Evolutionary conservation across 1,284 basidiomycete genomes (phyloP).

Genomic region (Papiliotrema terrestris): DNA sequence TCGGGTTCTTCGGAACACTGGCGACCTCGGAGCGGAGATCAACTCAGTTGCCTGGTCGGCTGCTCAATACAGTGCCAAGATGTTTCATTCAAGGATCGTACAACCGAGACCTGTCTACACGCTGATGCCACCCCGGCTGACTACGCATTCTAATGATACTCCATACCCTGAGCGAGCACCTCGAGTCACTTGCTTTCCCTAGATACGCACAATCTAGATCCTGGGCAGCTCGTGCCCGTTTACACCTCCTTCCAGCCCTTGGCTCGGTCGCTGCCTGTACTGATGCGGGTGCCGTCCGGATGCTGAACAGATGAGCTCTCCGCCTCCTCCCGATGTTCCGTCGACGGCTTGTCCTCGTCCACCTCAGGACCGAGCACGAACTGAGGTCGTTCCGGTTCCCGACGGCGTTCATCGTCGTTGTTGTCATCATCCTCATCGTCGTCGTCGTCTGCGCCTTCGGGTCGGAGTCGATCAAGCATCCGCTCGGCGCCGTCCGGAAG

Average conservation of each 20-base stretch:
- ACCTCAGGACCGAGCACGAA: conserved; percentile 18
- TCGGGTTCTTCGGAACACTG: no score
- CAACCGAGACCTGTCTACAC: no score
- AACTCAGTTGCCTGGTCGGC: no score
- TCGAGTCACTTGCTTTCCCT: background rate
- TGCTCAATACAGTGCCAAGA: no score
- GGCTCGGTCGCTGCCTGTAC: background rate
- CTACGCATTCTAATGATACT: no score
- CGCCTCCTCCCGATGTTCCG: conserved; percentile 9
- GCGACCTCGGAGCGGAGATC: no score
- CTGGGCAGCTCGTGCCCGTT: background rate
- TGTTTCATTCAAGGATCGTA: no score
- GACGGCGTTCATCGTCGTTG: conserved; percentile 4
- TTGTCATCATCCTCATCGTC: conserved; percentile 16
- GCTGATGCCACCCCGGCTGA: no score
- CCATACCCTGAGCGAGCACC: no score
- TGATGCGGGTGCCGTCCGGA: background rate
- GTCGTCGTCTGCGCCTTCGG: conserved; percentile 17
- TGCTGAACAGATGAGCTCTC: background rate
- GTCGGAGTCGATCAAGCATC: conserved; percentile 42
- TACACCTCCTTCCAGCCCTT: conserved; percentile 1
- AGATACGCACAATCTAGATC: background rate
- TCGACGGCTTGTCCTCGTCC: conserved; percentile 12
- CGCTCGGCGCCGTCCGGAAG: conserved; percentile 48
- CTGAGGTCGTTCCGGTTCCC: conserved; percentile 16